Evolutionary conservation across 768 basidiomycete species (phyloP), one percentile per base, ranked within the genome.

Genomic region (Cystobasidium ongulense): DNA sequence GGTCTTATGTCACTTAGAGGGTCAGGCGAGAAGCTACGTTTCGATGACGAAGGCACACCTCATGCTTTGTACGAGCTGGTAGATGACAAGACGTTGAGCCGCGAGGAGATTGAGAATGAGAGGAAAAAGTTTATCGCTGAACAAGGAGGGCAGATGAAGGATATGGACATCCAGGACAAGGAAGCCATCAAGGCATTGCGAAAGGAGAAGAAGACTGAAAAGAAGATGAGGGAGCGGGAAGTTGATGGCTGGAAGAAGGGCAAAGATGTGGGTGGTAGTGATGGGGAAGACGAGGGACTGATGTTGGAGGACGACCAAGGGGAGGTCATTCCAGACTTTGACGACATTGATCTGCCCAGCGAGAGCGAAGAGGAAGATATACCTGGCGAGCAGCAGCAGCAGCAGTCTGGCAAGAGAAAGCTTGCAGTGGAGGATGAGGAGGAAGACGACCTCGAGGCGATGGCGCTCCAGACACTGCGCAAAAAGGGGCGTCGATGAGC

Each of bases 151-250:
- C 88, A 86, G 83, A 84, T 97, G 85, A 85, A 83, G 77, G 82
- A 84, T 13, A 86, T 85, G 29, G 91, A 95, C 80, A 84, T 87
- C 57, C 71, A 82, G 54, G 95, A 99, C 82, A 89, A 90, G 82
- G 86, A 86, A 73, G 87, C 90, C 77, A 92, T 90, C 5, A 89
- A 85, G 80, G 91, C 89, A 79, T 94, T 92, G 85, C 90, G 88
- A 82, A 83, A 85, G 75, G 94, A 96, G 81, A 93, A 90, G 85
- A 96, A 95, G 84, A 83, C 90, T 75, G 95, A 93, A 82, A 83
- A 90, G 79, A 95, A 94, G 82, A 89, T 91, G 71, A 36, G 62
- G 2, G 76, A 77, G 27, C 84, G 86, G 41, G 89, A 91, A 79
- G 83, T 81, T 68, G 84, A 81, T 17, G 21, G 17, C 18, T 7